Conservation (phyloP, 1,284 basidiomycete genomes). For the Pseudozyma pruni region DNA sequence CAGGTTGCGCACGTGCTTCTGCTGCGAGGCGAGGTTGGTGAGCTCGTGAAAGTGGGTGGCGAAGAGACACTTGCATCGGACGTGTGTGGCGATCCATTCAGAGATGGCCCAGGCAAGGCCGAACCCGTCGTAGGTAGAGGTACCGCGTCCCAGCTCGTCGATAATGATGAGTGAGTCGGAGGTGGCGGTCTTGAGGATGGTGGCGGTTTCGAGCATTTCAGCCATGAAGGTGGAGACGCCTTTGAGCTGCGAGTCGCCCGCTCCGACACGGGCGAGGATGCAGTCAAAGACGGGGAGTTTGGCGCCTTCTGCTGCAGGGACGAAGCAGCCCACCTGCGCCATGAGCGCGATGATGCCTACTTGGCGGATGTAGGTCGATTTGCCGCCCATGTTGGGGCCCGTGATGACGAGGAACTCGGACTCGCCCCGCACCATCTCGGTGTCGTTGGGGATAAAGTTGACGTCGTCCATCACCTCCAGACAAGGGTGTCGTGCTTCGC, state of each 20-base stretch:
- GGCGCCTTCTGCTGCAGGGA: conserved; percentile 77
- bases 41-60: conserved; percentile 99
- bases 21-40: conserved; percentile 86
- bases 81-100: conserved; percentile 91
- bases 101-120: conserved; percentile 99
- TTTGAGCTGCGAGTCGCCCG: conserved; percentile 96
- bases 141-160: conserved; percentile 97
- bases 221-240: conserved; percentile 99
- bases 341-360: conserved; percentile 93
- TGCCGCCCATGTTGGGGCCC: conserved; percentile 67
- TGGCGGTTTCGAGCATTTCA: conserved; percentile 98
- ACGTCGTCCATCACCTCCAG: conserved; percentile 96
- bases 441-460: conserved; percentile 93
- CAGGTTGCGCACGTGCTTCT: conserved; percentile 88
- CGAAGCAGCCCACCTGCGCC: conserved; percentile 94
- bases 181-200: conserved; percentile 88
- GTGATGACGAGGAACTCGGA: conserved; percentile 90
- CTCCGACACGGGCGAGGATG: conserved; percentile 93
- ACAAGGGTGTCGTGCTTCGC: conserved; percentile 82
- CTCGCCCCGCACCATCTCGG: conserved; percentile 81
- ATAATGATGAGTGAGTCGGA: conserved; percentile 96
- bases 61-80: conserved; percentile 81
- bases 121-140: conserved; percentile 98
- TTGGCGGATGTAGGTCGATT: conserved; percentile 70
- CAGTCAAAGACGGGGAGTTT: conserved; percentile 93